Conservation (phyloP, 805 yeast genomes). For the Saccharomycopsis vini region DNA sequence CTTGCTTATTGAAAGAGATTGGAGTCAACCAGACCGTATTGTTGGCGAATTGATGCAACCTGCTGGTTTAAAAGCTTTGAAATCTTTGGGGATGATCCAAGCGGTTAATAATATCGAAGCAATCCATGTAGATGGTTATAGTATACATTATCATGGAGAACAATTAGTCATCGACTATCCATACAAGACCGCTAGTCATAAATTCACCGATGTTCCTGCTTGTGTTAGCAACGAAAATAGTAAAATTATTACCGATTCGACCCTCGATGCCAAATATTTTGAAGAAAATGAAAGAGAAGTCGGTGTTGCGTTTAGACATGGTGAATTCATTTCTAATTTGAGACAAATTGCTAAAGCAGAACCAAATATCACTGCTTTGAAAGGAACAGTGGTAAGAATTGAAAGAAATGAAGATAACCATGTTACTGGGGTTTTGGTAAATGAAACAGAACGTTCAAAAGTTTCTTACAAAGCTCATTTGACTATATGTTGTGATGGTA, state of each 20-base stretch:
- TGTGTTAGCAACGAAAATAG: conserved; percentile 54
- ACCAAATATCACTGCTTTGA: conserved; percentile 65
- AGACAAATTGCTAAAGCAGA: conserved; percentile 62
- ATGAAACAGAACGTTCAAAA: conserved; percentile 33
- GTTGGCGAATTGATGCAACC: conserved; percentile 98
- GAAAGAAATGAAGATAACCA: conserved; percentile 43
- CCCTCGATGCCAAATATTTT: conserved; percentile 43
- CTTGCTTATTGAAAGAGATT: conserved; percentile 69
- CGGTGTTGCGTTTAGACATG: conserved; percentile 92
- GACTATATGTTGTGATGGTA: conserved; percentile 85
- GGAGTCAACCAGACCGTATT: conserved; percentile 88
- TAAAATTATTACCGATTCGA: conserved; percentile 40
- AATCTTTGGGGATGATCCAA: conserved; percentile 72
- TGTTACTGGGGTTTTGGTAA: conserved; percentile 72
- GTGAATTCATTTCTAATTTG: conserved; percentile 71
- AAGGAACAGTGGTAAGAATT: conserved; percentile 73
- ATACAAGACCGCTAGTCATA: conserved; percentile 33
- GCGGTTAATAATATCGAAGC: conserved; percentile 74
- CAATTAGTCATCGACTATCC: conserved; percentile 64
- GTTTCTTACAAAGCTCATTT: conserved; percentile 48
- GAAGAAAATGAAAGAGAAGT: conserved; percentile 46
- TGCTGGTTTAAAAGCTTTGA: conserved; percentile 81
- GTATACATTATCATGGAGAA: conserved; percentile 57
- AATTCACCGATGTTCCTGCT: conserved; percentile 32
- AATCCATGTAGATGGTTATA: conserved; percentile 68